Evolutionary conservation across 2,329 filamentous ascomycete genomes (phyloP).

Genomic region (Neonectria magnoliae): DNA sequence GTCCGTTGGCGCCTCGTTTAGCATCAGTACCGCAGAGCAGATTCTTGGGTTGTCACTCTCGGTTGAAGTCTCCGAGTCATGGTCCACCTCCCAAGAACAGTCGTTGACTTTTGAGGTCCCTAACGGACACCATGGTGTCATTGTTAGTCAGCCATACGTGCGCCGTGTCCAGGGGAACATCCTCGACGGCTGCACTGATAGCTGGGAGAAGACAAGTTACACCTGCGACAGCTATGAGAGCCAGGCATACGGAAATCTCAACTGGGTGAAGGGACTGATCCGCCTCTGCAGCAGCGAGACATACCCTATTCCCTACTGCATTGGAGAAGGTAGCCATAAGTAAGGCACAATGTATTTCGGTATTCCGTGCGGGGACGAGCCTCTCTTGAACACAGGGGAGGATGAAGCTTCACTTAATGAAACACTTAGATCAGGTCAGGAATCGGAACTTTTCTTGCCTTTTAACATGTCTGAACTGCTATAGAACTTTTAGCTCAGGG

Average conservation of each 20-base stretch:
- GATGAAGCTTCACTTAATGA: no score
- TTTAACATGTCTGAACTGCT: no score
- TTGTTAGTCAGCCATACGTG: slow-evolving; percentile 39
- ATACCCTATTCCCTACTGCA: slow-evolving; percentile 37
- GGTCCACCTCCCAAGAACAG: slow-evolving; percentile 30
- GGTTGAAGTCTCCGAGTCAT: slow-evolving; percentile 26
- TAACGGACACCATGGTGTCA: slow-evolving; percentile 29
- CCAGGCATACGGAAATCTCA: slow-evolving; percentile 29
- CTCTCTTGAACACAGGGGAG: no score
- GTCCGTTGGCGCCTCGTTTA: slow-evolving; percentile 11
- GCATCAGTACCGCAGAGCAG: slow-evolving; percentile 2
- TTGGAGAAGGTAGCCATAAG: slow-evolving; percentile 31
- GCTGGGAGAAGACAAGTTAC: slow-evolving; percentile 23
- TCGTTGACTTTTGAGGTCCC: slow-evolving; percentile 30
- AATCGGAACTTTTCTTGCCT: no score
- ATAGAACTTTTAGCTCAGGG: no score
- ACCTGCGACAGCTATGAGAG: slow-evolving; percentile 30
- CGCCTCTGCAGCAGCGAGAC: slow-evolving; percentile 34
- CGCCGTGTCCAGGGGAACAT: slow-evolving; percentile 31
- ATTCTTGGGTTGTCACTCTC: slow-evolving; percentile 24
- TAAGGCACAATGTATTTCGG: slow-evolving; percentile 3
- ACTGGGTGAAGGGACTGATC: slow-evolving; percentile 39
- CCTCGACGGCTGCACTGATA: slow-evolving; percentile 30
- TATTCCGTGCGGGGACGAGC: not conserved
- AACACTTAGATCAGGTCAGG: no score